Base-by-base conservation (phyloP, 768 basidiomycete genomes). In the Ramaria sp. region DNA sequence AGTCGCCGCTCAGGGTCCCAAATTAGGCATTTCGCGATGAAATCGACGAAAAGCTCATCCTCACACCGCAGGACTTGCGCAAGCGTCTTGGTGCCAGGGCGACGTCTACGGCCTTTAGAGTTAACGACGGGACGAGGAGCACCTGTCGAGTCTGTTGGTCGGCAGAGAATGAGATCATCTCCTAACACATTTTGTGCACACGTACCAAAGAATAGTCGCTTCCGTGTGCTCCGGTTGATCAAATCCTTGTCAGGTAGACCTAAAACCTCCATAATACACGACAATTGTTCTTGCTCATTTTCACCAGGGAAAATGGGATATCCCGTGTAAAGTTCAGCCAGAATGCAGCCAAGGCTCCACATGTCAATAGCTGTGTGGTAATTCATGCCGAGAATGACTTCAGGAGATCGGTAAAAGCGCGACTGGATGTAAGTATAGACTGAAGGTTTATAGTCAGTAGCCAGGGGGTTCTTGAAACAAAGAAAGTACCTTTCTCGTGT, bases 371-470 rank as follows among this genome's bases (percentile, higher is more conserved):
- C 93, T 92, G 96, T 98, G 65, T 95, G 91, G 67, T 99, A 99
- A 67, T 93, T 96, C 87, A 95, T 90, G 51, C 96, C 96, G 37
- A 99, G 79, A 54, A 99, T 99, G 61, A 99, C 95, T 70, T 99
- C 96, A 3, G 96, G 96, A 18, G 93, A 96, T n/a, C 96, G 91
- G 71, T 99, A 99, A 74, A 99, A 99, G 39, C 96, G 89, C 71
- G 92, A 95, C 69, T 98, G 96, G 60, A 99, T 98, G 65, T 99
- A 99, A 1, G 96, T 99, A 68, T 98, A 99, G 59, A 99, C 96
- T 99, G 58, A 3, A 24, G 41, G 43, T 27, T 6, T 13, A 30
- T 41, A 45, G 34, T 50, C 9, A 47, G 24, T 47, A 16, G 44
- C 39, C 20, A 28, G 37, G 43, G 32, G 55, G 38, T 3, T 1